Conservation (phyloP, 163 green algal genomes). For the Chlamydomonas reinhardtii region DNA sequence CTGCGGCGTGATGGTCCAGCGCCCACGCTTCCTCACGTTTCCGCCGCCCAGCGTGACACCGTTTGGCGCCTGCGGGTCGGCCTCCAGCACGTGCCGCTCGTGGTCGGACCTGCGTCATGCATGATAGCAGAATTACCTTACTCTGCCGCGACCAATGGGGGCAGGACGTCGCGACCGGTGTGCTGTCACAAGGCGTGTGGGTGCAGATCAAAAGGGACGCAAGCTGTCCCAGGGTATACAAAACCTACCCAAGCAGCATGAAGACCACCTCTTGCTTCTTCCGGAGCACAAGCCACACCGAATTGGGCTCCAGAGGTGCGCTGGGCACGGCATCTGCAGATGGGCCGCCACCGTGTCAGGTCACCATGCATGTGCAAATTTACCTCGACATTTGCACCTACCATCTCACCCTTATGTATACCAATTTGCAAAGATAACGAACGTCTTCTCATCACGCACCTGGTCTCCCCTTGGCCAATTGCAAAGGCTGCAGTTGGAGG, state of each 20-base stretch:
- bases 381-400: too few species aligned
- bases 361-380: too few species aligned
- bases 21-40: background rate
- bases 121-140: too few species aligned
- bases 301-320: background rate
- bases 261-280: slow-evolving; percentile 15
- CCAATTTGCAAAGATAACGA: too few species aligned
- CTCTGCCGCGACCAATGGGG: too few species aligned
- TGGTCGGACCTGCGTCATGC: too few species aligned
- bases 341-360: too few species aligned
- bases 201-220: too few species aligned
- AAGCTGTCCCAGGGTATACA: too few species aligned
- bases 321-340: slow-evolving; percentile 12
- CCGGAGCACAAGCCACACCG: slow-evolving; percentile 21
- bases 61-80: background rate
- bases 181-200: too few species aligned
- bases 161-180: too few species aligned
- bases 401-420: too few species aligned
- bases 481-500: background rate
- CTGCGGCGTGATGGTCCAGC: slow-evolving; percentile 27
- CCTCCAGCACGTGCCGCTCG: slow-evolving; percentile 17
- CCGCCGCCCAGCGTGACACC: slow-evolving; percentile 23
- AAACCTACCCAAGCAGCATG: slow-evolving; percentile 21
- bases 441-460: background rate
- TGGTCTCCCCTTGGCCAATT: slow-evolving; percentile 4